phyloP scores from a whole-genome alignment of 23 red algal species.

The Agarophyton chilense region DNA sequence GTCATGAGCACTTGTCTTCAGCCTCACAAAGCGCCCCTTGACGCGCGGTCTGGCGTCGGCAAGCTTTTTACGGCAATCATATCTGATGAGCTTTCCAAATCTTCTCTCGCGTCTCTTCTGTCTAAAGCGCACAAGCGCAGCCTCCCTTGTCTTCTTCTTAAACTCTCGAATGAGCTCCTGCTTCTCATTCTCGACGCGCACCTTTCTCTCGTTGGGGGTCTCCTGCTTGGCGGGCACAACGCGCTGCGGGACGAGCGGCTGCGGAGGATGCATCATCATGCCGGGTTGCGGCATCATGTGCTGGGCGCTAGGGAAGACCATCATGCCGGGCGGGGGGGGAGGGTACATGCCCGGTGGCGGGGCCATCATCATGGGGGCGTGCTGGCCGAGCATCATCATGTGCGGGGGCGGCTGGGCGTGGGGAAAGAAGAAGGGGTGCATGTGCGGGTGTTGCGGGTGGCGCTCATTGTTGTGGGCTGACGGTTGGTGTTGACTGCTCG shows the following conservation, averaged over 20 bases:
- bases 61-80: constrained; percentile 85
- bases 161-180: constrained; percentile 82
- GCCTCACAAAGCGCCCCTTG: constrained; percentile 87
- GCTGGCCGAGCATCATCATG: constrained; percentile 57
- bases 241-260: background rate
- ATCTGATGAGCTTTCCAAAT: constrained; percentile 88
- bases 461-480: background rate
- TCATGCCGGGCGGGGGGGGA: constrained; percentile 55
- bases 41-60: constrained; percentile 84
- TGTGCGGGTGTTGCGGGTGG: background rate
- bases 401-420: constrained; percentile 5
- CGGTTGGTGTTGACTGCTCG: background rate
- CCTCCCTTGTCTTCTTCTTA: constrained; percentile 93
- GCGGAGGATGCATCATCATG: constrained; percentile 49
- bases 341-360: constrained; percentile 48
- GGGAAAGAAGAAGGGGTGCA: constrained; percentile 55
- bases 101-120: constrained; percentile 89
- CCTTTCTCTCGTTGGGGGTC: constrained; percentile 39
- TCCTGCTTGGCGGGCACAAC: constrained; percentile 39
- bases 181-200: constrained; percentile 79
- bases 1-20: constrained; percentile 43
- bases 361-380: constrained; percentile 45
- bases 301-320: constrained; percentile 55
- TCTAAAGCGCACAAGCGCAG: constrained; percentile 87
- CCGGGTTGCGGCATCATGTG: constrained; percentile 24